Evolutionary conservation across 2,329 filamentous ascomycete species (phyloP).

Genomic region (Sordariomycetes sp.): DNA sequence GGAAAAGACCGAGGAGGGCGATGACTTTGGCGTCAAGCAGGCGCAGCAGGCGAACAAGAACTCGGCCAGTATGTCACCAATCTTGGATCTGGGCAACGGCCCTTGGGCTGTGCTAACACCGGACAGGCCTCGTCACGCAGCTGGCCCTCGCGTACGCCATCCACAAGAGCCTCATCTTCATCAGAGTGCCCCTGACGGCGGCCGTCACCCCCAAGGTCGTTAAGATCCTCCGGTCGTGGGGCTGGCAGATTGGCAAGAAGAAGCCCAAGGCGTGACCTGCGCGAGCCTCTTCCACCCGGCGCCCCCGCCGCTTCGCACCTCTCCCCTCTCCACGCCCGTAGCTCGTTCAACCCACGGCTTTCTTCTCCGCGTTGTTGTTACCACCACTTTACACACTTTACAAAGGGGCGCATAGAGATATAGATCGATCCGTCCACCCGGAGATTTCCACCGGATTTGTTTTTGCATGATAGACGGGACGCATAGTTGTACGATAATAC

Average conservation of each 20-base stretch:
- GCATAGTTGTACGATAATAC: background rate
- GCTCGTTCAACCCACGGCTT: background rate
- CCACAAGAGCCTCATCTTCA: constrained; percentile 94
- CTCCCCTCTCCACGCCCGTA: background rate
- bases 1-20: background rate
- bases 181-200: constrained; percentile 84
- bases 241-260: constrained; percentile 86
- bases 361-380: background rate
- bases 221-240: constrained; percentile 73
- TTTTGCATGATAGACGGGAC: background rate
- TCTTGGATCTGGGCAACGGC: background rate
- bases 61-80: background rate
- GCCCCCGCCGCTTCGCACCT: background rate
- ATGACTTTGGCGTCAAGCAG: constrained; percentile 1
- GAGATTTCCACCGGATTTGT: background rate
- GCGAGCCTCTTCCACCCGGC: background rate
- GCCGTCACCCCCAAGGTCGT: constrained; percentile 92
- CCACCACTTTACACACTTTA: background rate
- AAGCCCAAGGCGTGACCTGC: constrained; percentile 11
- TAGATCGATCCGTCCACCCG: background rate
- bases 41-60: background rate
- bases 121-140: constrained; percentile 57
- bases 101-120: background rate
- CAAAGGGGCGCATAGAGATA: background rate
- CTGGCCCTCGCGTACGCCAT: constrained; percentile 89